phyloP scores from a whole-genome alignment of 2,329 filamentous ascomycete species.

The Epichloe gansuensis region DNA sequence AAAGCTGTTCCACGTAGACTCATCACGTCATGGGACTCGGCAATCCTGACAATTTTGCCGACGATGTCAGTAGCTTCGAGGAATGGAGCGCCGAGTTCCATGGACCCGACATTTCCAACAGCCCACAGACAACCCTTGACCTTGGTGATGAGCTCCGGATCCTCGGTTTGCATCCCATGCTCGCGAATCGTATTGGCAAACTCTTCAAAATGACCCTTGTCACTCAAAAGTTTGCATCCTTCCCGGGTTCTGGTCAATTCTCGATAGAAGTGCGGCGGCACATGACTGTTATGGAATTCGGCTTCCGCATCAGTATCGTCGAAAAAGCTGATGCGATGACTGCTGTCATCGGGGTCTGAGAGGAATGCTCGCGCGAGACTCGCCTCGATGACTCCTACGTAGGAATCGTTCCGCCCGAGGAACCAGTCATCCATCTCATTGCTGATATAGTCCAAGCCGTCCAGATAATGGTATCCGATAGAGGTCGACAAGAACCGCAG shows the following conservation, averaged over 20 bases:
- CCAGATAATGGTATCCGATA: constrained; percentile 93
- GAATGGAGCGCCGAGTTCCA: constrained; percentile 93
- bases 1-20: constrained; percentile 91
- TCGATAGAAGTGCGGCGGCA: constrained; percentile 96
- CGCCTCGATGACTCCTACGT: constrained; percentile 90
- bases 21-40: constrained; percentile 78
- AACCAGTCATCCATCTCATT: constrained; percentile 99
- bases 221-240: constrained; percentile 75
- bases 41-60: constrained; percentile 74
- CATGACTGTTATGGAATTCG: constrained; percentile 49
- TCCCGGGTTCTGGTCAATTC: constrained; percentile 87
- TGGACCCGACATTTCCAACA: constrained; percentile 93
- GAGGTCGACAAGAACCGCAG: constrained; percentile 90
- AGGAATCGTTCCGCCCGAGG: constrained; percentile 88
- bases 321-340: constrained; percentile 44
- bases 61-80: constrained; percentile 84
- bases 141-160: constrained; percentile 74
- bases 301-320: constrained; percentile 43
- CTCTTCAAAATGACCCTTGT: constrained; percentile 93
- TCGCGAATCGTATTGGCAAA: constrained; percentile 83
- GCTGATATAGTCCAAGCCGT: constrained; percentile 95
- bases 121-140: constrained; percentile 97
- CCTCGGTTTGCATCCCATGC: constrained; percentile 71
- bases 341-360: constrained; percentile 46
- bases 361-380: constrained; percentile 77